A percentile compares a stretch with the other conserved stretches of the same genome.
Evolutionary conservation across 768 basidiomycete species (phyloP).

Genomic region (Heimioporus sp.): DNA sequence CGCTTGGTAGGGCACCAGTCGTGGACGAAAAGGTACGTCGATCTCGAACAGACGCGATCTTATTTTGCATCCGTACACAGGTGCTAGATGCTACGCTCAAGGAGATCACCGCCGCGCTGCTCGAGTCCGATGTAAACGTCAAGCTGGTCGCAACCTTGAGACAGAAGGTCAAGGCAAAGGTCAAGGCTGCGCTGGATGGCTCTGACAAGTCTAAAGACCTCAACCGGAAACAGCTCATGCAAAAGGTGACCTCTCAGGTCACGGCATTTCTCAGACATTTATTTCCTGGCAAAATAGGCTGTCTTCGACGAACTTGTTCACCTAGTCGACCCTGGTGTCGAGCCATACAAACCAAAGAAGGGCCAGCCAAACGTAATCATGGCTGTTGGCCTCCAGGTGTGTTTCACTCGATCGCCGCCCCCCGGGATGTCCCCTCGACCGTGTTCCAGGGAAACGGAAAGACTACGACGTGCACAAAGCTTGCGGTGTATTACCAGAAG

Average conservation of each 20-base stretch:
- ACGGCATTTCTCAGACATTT: not conserved
- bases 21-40: conserved; percentile 84
- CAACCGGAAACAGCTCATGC: conserved; percentile 84
- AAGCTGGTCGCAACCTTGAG: conserved; percentile 87
- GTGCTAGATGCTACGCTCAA: conserved; percentile 93
- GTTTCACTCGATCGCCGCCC: conserved; percentile 15
- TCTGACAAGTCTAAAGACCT: conserved; percentile 74
- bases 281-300: conserved; percentile 49
- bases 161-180: conserved; percentile 87
- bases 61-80: conserved; percentile 39
- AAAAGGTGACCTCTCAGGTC: conserved; percentile 59
- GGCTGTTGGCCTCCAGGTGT: conserved; percentile 93
- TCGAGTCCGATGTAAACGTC: conserved; percentile 98
- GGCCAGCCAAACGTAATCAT: conserved; percentile 93
- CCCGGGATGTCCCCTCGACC: conserved; percentile 1
- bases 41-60: not conserved
- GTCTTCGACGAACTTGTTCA: conserved; percentile 96
- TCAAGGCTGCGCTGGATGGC: conserved; percentile 75
- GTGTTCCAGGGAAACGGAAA: conserved; percentile 85
- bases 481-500: conserved; percentile 96
- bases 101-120: conserved; percentile 89
- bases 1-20: conserved; percentile 80
- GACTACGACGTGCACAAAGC: conserved; percentile 98
- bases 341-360: conserved; percentile 96
- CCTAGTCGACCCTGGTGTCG: conserved; percentile 92